These are phyloP conservation scores for Brasilioporus rufonigricans DNA, from an alignment of 768 basidiomycete genomes.

Conservation along the genomic window DNA sequence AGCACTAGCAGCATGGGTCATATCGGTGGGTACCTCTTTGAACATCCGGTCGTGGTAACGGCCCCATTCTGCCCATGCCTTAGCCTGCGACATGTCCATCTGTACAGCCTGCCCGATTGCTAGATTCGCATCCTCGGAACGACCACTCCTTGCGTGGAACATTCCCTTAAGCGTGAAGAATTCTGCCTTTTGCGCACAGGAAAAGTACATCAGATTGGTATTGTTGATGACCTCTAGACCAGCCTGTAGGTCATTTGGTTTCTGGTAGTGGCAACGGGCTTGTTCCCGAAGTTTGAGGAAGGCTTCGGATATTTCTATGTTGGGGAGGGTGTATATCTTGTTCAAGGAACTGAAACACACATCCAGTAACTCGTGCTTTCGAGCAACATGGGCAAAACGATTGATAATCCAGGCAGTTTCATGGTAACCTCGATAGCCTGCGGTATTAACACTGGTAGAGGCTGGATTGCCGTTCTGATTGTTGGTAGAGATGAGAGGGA, in stretches of 20 bases:
- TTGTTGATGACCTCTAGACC: slow-evolving; percentile 99
- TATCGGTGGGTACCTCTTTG: slow-evolving; percentile 75
- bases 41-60: slow-evolving; percentile 91
- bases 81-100: slow-evolving; percentile 90
- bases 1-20: slow-evolving; percentile 80
- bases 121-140: slow-evolving; percentile 84
- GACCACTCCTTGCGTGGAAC: slow-evolving; percentile 88
- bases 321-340: slow-evolving; percentile 98
- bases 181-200: slow-evolving; percentile 90
- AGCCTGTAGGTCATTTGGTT: slow-evolving; percentile 87
- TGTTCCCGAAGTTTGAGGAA: slow-evolving; percentile 99
- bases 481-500: slow-evolving; percentile 75
- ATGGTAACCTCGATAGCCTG: slow-evolving; percentile 94
- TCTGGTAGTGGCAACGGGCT: slow-evolving; percentile 97
- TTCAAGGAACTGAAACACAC: slow-evolving; percentile 93
- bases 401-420: slow-evolving; percentile 99
- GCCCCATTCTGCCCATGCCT: slow-evolving; percentile 99
- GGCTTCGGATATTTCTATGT: slow-evolving; percentile 99
- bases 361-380: slow-evolving; percentile 94
- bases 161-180: slow-evolving; percentile 98
- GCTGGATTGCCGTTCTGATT: slow-evolving; percentile 50
- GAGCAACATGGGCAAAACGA: slow-evolving; percentile 96
- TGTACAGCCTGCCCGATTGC: slow-evolving; percentile 96
- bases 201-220: slow-evolving; percentile 98
- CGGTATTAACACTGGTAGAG: slow-evolving; percentile 67